These are phyloP conservation scores for Scenedesmus sp. DNA, from an alignment of 163 green algal species.

Conservation along the genomic window DNA sequence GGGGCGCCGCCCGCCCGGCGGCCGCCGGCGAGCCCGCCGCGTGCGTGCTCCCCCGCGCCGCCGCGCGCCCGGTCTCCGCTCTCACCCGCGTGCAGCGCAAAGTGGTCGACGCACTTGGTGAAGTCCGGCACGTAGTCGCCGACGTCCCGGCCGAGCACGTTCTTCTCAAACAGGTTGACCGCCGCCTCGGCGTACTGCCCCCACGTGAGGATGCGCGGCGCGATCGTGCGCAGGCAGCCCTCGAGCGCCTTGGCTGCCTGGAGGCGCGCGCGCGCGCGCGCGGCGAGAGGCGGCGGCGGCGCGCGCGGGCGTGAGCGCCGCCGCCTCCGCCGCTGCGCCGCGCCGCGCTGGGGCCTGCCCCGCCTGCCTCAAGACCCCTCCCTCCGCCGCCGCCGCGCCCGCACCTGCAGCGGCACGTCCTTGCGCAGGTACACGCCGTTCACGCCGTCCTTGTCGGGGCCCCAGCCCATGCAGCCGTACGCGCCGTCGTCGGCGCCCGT, in stretches of 20 bases:
- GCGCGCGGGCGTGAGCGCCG: too few species aligned
- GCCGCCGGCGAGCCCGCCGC: too few species aligned
- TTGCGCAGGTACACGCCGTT: constrained; percentile 72
- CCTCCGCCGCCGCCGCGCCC: too few species aligned
- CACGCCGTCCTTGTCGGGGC: constrained; percentile 60
- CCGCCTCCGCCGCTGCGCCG: too few species aligned
- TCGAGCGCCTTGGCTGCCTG: constrained; percentile 51
- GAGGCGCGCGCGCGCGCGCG: too few species aligned
- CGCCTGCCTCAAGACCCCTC: too few species aligned
- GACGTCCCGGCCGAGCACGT: constrained; percentile 31
- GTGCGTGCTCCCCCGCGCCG: too few species aligned
- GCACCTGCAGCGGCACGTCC: constrained; percentile 55
- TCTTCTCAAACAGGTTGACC: constrained; percentile 42
- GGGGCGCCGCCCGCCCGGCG: too few species aligned
- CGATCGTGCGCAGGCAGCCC: constrained; percentile 44
- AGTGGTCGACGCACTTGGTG: constrained; percentile 54
- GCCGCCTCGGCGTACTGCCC: constrained; percentile 45
- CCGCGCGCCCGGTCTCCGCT: not conserved
- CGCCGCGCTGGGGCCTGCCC: too few species aligned
- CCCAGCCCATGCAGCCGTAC: constrained; percentile 68
- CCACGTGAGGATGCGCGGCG: constrained; percentile 49
- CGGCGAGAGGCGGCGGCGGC: too few species aligned
- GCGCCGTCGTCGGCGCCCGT: constrained; percentile 71
- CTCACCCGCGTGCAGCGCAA: constrained; percentile 56
- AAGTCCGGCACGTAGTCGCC: constrained; percentile 54